Base-by-base conservation (phyloP, 768 basidiomycete genomes). In the Kwoniella sp. region DNA sequence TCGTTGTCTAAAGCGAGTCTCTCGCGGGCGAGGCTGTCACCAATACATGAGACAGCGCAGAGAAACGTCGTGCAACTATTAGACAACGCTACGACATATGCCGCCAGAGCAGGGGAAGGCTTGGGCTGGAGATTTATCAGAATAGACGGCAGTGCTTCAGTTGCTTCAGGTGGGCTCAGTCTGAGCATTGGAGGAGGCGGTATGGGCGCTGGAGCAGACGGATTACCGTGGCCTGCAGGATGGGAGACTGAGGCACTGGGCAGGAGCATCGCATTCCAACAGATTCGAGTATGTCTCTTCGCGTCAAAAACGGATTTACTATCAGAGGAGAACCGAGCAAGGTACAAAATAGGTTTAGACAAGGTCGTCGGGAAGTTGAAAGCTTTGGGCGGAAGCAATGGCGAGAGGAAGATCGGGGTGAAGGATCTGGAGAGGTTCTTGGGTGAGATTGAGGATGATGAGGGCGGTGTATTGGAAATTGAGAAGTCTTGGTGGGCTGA, bases 1-100 rank as follows among this genome's bases (percentile, higher is more conserved):
- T 47, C 46, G 19, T 56, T 78, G 48, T 51, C 56, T 22, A 67
- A 68, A 47, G 65, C 64, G 8, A 71, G 68, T 58, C 52, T 78
- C 10, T 48, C 58, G 2, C 30, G 77, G 50, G 72, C 69, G 1
- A 62, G 59, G 36, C 54, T 78, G 29, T 57, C 64, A 2, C 21
- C 36, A 0, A 46, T 69, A 8, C 71, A 74, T 56, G 73, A 74
- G 19, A 72, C 73, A 15, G 77, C 74, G 26, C 62, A 70, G 50
- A 40, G 69, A 47, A 78, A 78, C 62, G 60, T 58, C 0, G 21
- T 4, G 1, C 71, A 74, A 29, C 53, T 79, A 13, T 37, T 76
- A 19, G 71, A 71, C 2, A 79, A 79, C 40, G 73, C 78, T n/a
- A 48, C 57, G 46, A 68, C 74, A 4, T 79, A 79, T 59, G 71